Evolutionary conservation across 2,329 filamentous ascomycete species (phyloP), one percentile per base, ranked within the genome.

Genomic region (Beauveria sp.): DNA sequence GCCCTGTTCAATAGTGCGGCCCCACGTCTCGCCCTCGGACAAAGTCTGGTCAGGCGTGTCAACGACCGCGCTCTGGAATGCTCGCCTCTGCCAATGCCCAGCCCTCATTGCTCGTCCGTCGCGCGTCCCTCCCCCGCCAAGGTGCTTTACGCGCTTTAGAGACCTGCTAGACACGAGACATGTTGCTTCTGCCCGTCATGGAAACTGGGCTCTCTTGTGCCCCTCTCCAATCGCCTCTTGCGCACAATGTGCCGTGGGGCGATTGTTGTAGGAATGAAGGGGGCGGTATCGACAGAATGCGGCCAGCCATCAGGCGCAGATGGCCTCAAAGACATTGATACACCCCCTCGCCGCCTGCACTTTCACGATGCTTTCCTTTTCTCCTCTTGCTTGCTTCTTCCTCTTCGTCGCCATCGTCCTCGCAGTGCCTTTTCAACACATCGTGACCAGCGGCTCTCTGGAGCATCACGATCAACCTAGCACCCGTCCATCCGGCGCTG

Each of bases 181-280:
- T 64, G 66, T 66, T 64, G 70, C 71, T 71, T 71, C 71, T 66
- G 63, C 46, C 52, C 61, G 68, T 59, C 67, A 72, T 73, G 71
- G 63, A 58, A 40, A 46, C 40, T 51, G 65, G 54, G 59, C 63
- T 61, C 64, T 59, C 59, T 52, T 56, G 44, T 55, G 44, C 56
- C 30, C 34, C 53, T 61, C 50, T 16, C 16, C 52, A 43, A 54
- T 30, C 34, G 43, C 4, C 51, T 60, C 41, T 46, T 53, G 10
- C 41, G 18, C 37, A 61, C 58, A 61, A 61, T 61, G 51, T 41
- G 30, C 40, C 40, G 52, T 60, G 61, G 51, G 57, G 52, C 52
- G 55, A 56, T 54, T 61, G 52, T 69, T 69, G 56, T 60, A 70
- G 73, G 73, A 75, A 75, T 75, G 73, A 72, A 75, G 73, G 73